These are phyloP conservation scores for Suillus alpinus DNA, from an alignment of 768 basidiomycete genomes.

Conservation along the genomic window DNA sequence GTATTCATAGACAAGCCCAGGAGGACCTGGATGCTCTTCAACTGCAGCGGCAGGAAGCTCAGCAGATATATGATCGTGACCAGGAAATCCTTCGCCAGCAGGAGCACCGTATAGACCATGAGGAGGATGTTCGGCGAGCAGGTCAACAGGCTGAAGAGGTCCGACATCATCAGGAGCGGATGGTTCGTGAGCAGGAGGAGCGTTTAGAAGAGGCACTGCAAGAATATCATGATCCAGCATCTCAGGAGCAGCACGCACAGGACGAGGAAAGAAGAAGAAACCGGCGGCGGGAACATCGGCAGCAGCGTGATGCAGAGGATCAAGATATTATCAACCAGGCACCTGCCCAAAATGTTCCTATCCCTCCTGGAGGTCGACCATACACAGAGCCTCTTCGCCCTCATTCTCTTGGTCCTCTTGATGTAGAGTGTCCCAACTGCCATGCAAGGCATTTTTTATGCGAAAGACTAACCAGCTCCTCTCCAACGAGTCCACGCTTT, in stretches of 20 bases:
- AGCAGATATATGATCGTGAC: no score
- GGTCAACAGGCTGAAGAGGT: background rate
- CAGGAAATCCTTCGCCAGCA: no score
- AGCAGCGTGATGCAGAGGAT: background rate
- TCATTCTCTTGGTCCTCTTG: conserved; percentile 9
- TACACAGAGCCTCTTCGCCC: conserved; percentile 1
- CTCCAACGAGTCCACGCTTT: conserved; percentile 11
- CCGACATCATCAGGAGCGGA: background rate
- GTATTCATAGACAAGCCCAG: no score
- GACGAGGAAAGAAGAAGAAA: background rate
- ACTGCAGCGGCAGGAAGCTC: no score
- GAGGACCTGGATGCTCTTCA: no score
- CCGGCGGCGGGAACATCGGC: background rate
- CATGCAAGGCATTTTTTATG: conserved; percentile 17
- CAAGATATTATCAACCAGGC: background rate
- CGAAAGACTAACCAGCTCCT: conserved; percentile 11
- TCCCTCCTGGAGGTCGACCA: background rate
- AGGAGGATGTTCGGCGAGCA: background rate
- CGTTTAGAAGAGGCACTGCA: background rate
- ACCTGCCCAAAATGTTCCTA: background rate
- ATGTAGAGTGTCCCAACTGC: conserved; percentile 13
- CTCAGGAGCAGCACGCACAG: background rate
- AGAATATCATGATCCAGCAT: background rate
- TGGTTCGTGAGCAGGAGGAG: background rate
- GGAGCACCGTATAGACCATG: no score